Conservation (phyloP, 1,284 basidiomycete species). For the Jaminaea rosea region DNA sequence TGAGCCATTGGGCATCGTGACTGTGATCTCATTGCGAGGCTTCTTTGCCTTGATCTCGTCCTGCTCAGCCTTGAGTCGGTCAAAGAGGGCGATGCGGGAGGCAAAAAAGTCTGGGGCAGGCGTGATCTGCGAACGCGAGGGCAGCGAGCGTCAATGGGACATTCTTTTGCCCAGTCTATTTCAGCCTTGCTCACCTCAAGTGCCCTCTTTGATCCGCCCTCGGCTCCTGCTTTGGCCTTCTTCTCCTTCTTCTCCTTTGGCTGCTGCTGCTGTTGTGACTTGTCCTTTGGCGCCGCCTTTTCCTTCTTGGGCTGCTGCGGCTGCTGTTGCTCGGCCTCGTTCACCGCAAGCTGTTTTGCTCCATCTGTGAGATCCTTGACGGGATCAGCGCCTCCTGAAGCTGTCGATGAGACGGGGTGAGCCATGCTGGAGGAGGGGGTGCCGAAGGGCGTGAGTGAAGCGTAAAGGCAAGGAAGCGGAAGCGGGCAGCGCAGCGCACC, state of each 20-base stretch:
- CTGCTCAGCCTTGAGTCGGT: slow-evolving; percentile 76
- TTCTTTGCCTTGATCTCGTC: slow-evolving; percentile 61
- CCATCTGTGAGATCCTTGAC: slow-evolving; percentile 23
- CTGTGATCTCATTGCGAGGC: slow-evolving; percentile 63
- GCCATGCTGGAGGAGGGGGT: slow-evolving; percentile 3
- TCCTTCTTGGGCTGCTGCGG: slow-evolving; percentile 2
- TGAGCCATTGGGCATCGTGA: slow-evolving; percentile 82
- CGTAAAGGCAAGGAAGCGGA: no score
- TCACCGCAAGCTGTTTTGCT: slow-evolving; percentile 18
- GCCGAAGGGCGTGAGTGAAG: background rate
- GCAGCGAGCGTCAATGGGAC: no score
- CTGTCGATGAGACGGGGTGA: slow-evolving; percentile 26
- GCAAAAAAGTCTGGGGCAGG: slow-evolving; percentile 81
- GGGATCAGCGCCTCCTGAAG: slow-evolving; percentile 19
- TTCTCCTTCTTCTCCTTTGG: slow-evolving; percentile 37
- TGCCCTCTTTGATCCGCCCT: slow-evolving; percentile 21
- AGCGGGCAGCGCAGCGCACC: no score
- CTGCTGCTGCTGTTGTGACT: slow-evolving; percentile 3
- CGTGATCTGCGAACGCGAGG: slow-evolving; percentile 63
- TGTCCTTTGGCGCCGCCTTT: slow-evolving; percentile 14
- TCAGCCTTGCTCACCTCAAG: slow-evolving; percentile 19
- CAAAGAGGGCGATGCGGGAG: slow-evolving; percentile 81
- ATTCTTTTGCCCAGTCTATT: no score
- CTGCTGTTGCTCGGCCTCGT: slow-evolving; percentile 4
- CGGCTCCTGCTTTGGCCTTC: slow-evolving; percentile 17